Evolutionary conservation across 2,329 filamentous ascomycete species (phyloP).

Genomic region (Penicillium sp.): DNA sequence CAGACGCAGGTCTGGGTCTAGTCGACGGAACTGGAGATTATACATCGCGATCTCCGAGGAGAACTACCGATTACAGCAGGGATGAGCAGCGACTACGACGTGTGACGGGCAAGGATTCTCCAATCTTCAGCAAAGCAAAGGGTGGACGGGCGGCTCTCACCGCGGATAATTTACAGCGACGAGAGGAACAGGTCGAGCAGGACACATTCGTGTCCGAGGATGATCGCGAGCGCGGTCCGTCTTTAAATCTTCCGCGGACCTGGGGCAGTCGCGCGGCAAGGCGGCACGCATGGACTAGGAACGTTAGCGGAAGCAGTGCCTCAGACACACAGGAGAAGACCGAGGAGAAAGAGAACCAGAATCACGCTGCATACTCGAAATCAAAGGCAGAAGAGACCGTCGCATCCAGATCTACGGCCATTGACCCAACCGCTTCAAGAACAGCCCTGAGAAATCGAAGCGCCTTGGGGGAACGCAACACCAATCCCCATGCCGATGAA

Average conservation of each 20-base stretch:
- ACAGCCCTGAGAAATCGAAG: conserved; percentile 7
- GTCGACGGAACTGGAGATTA: conserved; percentile 34
- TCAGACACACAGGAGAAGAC: conserved; percentile 16
- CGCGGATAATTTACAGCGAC: conserved; percentile 39
- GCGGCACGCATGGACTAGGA: conserved; percentile 37
- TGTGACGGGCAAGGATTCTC: conserved; percentile 38
- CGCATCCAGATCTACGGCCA: conserved; percentile 26
- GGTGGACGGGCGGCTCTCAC: conserved; percentile 32
- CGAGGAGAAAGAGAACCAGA: conserved; percentile 8
- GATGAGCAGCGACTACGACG: conserved; percentile 42
- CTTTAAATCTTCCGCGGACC: conserved; percentile 37
- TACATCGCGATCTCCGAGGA: conserved; percentile 30
- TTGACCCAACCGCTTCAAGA: conserved; percentile 11
- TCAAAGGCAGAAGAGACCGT: conserved; percentile 29
- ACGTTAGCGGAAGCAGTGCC: conserved; percentile 25
- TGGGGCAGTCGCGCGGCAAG: conserved; percentile 37
- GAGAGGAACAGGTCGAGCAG: conserved; percentile 26
- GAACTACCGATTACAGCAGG: conserved; percentile 33
- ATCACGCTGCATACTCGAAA: conserved; percentile 18
- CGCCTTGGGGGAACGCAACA: conserved; percentile 21
- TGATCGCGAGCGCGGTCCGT: conserved; percentile 28
- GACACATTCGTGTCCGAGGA: conserved; percentile 17
- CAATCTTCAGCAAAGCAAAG: conserved; percentile 41
- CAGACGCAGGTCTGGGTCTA: conserved; percentile 37
- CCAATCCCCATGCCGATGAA: conserved; percentile 15